These are phyloP conservation scores for Vaccinium myrtillus DNA, from an alignment of 148 eudicot genomes.

Conservation along the genomic window DNA sequence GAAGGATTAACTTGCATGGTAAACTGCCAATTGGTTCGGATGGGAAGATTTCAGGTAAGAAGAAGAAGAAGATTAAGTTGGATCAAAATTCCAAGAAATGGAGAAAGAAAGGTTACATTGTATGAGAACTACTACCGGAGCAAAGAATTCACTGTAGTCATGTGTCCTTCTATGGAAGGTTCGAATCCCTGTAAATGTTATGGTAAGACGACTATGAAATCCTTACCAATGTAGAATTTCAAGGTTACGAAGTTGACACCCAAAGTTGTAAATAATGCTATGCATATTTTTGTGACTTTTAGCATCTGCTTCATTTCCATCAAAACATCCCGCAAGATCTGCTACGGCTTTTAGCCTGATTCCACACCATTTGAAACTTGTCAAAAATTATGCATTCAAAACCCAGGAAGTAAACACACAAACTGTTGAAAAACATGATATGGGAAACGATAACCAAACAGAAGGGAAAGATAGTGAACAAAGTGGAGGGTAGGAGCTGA, in stretches of 20 bases:
- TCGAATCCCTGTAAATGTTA: background rate
- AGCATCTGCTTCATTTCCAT: background rate
- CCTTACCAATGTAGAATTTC: background rate
- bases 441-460: background rate
- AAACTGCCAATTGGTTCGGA: slow-evolving; percentile 16
- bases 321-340: background rate
- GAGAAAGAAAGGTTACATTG: background rate
- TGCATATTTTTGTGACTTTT: background rate
- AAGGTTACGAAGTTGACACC: background rate
- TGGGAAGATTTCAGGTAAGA: slow-evolving; percentile 26
- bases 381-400: background rate
- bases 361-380: background rate
- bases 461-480: background rate
- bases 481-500: background rate
- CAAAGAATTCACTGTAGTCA: background rate
- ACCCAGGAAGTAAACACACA: background rate
- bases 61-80: slow-evolving; percentile 21
- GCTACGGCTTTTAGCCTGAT: background rate
- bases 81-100: background rate
- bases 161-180: background rate
- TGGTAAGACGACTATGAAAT: background rate
- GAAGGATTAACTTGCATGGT: background rate
- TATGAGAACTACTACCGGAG: background rate
- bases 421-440: background rate
- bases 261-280: background rate